Evolutionary conservation across 257 asterid species (phyloP).

Genomic region (Plantago ovata): DNA sequence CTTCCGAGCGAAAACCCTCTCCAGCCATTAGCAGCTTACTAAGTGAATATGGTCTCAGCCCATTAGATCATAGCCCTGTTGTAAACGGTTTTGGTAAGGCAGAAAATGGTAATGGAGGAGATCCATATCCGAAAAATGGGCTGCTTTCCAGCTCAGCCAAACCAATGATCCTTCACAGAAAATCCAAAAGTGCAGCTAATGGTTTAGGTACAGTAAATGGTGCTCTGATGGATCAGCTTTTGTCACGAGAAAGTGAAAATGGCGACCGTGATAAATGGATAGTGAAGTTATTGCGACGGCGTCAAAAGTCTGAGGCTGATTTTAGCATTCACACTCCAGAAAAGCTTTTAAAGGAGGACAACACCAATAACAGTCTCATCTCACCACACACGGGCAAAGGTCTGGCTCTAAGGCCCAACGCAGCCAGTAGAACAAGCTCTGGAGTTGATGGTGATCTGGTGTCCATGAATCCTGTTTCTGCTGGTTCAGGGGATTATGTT

Average conservation of each 20-base stretch:
- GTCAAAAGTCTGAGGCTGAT: constrained; percentile 55
- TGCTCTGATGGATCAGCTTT: constrained; percentile 23
- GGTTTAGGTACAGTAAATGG: constrained; percentile 42
- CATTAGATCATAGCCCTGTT: constrained; percentile 31
- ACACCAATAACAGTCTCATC: constrained; percentile 31
- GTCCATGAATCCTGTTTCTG: constrained; percentile 30
- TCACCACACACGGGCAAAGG: constrained; percentile 56
- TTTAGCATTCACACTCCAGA: constrained; percentile 49
- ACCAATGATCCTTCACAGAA: constrained; percentile 52
- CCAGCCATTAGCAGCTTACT: constrained; percentile 61
- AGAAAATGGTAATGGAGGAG: constrained; percentile 39
- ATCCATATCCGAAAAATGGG: constrained; percentile 48
- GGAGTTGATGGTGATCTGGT: constrained; percentile 51
- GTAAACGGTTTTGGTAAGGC: constrained; percentile 67
- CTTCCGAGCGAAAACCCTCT: constrained; percentile 50
- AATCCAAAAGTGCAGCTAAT: constrained; percentile 62
- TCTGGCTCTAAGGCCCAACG: constrained; percentile 71
- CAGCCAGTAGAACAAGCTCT: constrained; percentile 37
- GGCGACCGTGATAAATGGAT: constrained; percentile 35
- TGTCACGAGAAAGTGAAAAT: constrained; percentile 34
- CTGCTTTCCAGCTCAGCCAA: constrained; percentile 30
- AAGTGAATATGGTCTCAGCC: constrained; percentile 51
- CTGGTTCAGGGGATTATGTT: constrained; percentile 47
- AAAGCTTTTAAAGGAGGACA: constrained; percentile 66
- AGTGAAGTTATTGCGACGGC: constrained; percentile 48